Evolutionary conservation across 108 stramenopile species (phyloP), one percentile per base, ranked within the genome.

Genomic region (Cylindrotheca fusiformis): DNA sequence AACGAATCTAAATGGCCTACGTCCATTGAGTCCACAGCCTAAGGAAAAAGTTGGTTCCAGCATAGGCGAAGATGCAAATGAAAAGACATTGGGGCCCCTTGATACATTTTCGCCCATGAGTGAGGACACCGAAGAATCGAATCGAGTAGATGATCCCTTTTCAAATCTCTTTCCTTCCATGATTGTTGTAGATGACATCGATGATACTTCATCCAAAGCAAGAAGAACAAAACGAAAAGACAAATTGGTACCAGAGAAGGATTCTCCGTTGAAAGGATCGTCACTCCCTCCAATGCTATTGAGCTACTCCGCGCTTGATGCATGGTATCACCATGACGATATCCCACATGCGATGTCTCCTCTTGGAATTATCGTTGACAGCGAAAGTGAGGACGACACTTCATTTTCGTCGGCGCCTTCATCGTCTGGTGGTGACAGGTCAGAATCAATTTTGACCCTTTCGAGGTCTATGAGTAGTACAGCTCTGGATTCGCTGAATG

Each of bases 141-240:
- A 23, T 21, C 48, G 58, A 21, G 56, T 48, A 27, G 61, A 50
- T n/a, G 32, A 44, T 22, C 66, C 76, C 1, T 49, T 71, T 18
- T 28, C 67, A 0, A 53, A 60, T 21, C 32, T 76, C 26, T 54
- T 82, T 52, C 81, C 81, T 52, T 72, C 81, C 28, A 82, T 82
- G 81, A 74, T 82, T 45, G 62, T 82, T 3, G 60, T 74, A 51
- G 73, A 82, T 23, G 47, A 80, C 41, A 82, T 77, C 36, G 76
- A 60, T 48, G 32, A 52, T 12, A 29, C 28, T 6, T 28, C 27
- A 6, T 55, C 12, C 6, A 27, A 27, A 29, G 54, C 4, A 6
- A 21, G 3, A 21, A 21, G 22, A 49, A 50, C 18, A 6, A 62
- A 23, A 21, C 8, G 20, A 27, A 27, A 62, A 14, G 18, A 29